Evolutionary conservation across 257 asterid genomes (phyloP), one percentile per base, ranked within the genome.

Genomic region (Solanum chmielewskii): DNA sequence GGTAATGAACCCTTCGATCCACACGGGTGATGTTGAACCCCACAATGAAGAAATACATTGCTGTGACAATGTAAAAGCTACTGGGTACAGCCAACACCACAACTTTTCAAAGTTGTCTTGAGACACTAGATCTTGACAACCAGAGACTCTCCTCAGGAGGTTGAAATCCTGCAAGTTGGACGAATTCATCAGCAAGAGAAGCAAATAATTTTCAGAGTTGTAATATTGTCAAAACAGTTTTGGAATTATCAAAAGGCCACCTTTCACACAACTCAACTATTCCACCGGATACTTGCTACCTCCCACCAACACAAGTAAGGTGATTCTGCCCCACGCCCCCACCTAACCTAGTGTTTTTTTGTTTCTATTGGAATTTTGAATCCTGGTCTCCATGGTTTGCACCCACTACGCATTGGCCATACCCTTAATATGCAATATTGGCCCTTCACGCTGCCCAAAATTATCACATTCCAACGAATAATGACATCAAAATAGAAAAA

Each of bases 11-110:
- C 99, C 98, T 91, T 95, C 96, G 25, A 96, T 93, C 99, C 98
- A 97, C 41, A 88, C 52, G 29, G 99, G 98, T 23, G 95, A 87
- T 41, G 84, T 35, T 1, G 94, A 94, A 89, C 88, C 86, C 99
- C 99, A 95, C 87, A 92, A 83, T 13, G 90, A 27, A 42, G 91
- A 92, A 13, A 96, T 90, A 31, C 92, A 88, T 29, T 77, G 87
- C 80, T 89, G 96, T 21, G 99, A 95, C 88, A 97, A 87, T 49
- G 96, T 91, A 62, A 89, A 90, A 75, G 98, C 99, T 88, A 97
- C 95, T 0, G 99, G 99, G 89, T 94, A 97, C 87, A 97, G 84
- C 99, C 99, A 97, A 68, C 91, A 92, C 99, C 99, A 97, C 91
- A 97, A 78, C 88, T 93, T 94, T 92, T 96, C 99, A 11, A 97